Evolutionary conservation across 2,329 filamentous ascomycete genomes (phyloP).

Genomic region (Xylaria sp.): DNA sequence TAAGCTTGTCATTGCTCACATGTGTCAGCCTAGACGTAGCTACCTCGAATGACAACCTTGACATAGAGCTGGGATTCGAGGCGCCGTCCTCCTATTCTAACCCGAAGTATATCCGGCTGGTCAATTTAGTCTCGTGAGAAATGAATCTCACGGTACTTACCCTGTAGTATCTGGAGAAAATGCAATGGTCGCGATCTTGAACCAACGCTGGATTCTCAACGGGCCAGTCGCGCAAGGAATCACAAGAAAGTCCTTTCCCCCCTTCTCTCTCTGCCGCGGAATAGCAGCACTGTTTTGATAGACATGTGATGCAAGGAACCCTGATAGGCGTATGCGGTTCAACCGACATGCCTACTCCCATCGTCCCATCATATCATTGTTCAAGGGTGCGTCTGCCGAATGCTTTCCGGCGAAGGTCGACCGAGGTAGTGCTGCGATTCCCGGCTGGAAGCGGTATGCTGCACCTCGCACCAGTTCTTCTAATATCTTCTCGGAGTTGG

Average conservation of each 20-base stretch:
- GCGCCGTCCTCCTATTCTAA: neutral
- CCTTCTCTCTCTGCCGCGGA: neutral
- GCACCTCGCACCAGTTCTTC: neutral
- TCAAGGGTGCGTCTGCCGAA: neutral
- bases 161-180: neutral
- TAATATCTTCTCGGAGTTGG: neutral
- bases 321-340: neutral
- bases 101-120: conserved; percentile 2
- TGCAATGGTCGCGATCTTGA: too few relatives aligned
- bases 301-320: neutral
- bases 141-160: neutral
- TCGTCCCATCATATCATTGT: neutral
- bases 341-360: neutral
- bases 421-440: neutral
- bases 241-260: neutral
- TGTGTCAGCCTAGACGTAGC: conserved; percentile 18
- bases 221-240: neutral
- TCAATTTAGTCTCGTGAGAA: neutral
- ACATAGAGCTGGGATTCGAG: neutral
- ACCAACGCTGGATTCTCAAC: too few relatives aligned
- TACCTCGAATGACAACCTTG: conserved; percentile 9
- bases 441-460: neutral
- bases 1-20: conserved; percentile 25
- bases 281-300: neutral
- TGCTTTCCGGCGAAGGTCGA: neutral